Base-by-base conservation (phyloP, 163 green algal genomes). In the Chlamydomonas reinhardtii region DNA sequence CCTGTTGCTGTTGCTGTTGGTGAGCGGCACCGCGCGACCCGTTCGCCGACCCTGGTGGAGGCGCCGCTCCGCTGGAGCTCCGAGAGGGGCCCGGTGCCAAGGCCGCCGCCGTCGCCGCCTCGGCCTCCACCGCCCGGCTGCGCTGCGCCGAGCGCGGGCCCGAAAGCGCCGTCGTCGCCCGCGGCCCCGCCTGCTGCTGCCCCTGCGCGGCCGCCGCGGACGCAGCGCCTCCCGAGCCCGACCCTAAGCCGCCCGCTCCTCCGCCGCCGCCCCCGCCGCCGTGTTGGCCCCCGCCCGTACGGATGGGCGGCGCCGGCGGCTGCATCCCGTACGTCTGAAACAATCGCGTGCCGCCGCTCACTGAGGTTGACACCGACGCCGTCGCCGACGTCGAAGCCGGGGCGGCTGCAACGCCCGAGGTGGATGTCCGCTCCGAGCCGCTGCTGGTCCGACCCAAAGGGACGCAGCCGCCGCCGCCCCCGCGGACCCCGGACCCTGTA, bases 151-250 rank as follows among this genome's bases (percentile, higher is more conserved):
- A 85, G 5, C 78, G 78, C 25, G 52, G 35, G 5, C 78, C 78
- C 16, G 78, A 77, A 4, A 85, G 32, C 32, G 78, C 78, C 16
- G 78, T 85, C 5, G 68, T 85, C 27, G 78, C 78, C 4, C 78
- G 68, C 22, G 78, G 78, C 11, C 78, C 78, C 24, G 78, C 78
- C 52, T 78, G 68, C 32, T 85, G 78, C 48, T 78, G 75, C 75
- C 68, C 64, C 37, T 84, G 76, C 64, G 66, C 39, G 6, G 62
- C 76, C 24, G 61, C 61, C 62, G 76, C 76, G 2, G 48, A 35
- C 64, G 64, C 48, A 17, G 48, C 48, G 14, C 48, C 48, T 9
- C 48, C 48, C 48, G 48, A 56, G 1, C 12, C 48, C 48, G 12
- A n/a, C n/a, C n/a, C n/a, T n/a, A n/a, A 9, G 48, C 48, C 48